Base-by-base conservation (phyloP, 2,329 filamentous ascomycete genomes). In the Trichoderma sp. region DNA sequence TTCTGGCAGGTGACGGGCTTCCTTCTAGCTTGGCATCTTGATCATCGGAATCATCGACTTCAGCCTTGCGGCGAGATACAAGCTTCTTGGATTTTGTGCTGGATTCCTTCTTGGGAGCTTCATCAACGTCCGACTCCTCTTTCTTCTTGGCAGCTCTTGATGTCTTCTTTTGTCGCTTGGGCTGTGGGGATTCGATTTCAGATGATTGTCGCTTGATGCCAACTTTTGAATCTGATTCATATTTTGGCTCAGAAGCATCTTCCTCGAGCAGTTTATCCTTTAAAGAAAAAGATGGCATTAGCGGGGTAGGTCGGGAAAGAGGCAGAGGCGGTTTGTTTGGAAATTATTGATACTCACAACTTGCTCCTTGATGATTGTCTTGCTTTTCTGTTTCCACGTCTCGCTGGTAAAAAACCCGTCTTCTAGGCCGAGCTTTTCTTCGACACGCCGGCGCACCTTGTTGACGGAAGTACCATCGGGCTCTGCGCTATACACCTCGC, bases 381-480 rank as follows among this genome's bases (percentile, higher is more conserved):
- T 91, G 78, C 88, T 90, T 74, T 82, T 85, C 5, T 80, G 78
- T 77, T 91, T 90, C 89, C 89, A 91, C 17, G 85, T 79, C 0
- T 74, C 79, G 2, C 77, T 74, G 15, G 81, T 80, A 64, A 91
- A 85, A 73, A 90, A 89, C 0, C 84, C 86, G 1, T 84, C 79
- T 0, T 85, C 82, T 2, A 91, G 82, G 1, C 77, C 79, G 1
- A 88, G 79, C 57, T 85, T 79, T 34, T 85, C 79, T 72, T 89
- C 87, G 2, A 84, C 85, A 58, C 80, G 81, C 72, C 85, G 84
- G 70, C 89, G 88, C 69, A 89, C 84, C 64, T 81, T 83, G 75
- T 90, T 90, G 72, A 91, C 87, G 0, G 87, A 87, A 9, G 89
- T 82, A 4, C 82, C 74, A 23, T 86, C 84, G 4, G 83, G 82